phyloP scores from a whole-genome alignment of 768 basidiomycete genomes.

The Lentinula guzmanii region DNA sequence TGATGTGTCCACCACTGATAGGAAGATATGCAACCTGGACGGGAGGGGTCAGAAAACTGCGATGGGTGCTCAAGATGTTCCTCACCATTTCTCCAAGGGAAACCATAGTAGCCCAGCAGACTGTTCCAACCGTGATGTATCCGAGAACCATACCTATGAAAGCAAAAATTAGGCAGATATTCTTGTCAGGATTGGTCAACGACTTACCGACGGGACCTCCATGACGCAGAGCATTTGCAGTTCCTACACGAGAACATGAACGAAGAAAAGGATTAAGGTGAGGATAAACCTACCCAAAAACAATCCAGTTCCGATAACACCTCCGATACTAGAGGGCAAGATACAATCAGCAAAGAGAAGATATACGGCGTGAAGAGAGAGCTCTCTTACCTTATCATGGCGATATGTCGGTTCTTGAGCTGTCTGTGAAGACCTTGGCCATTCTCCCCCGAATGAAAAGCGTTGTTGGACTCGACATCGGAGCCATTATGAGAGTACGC shows the following conservation, averaged over 20 bases:
- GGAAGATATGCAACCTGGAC: constrained; percentile 65
- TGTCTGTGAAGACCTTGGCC: constrained; percentile 41
- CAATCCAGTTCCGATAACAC: constrained; percentile 54
- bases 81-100: constrained; percentile 38
- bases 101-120: constrained; percentile 36
- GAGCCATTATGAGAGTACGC: background rate
- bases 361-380: background rate
- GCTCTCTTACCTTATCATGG: constrained; percentile 62
- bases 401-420: constrained; percentile 72
- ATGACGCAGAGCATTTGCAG: constrained; percentile 22
- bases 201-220: constrained; percentile 65
- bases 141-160: constrained; percentile 59
- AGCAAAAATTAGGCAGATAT: background rate
- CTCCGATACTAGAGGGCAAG: constrained; percentile 1
- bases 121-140: constrained; percentile 56
- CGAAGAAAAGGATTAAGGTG: constrained; percentile 30
- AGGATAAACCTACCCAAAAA: constrained; percentile 45
- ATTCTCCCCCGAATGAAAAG: background rate
- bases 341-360: background rate
- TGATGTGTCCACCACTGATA: constrained; percentile 76
- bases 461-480: background rate
- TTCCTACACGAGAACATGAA: background rate
- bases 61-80: constrained; percentile 17
- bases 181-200: background rate
- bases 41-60: background rate